Evolutionary conservation across 2,329 filamentous ascomycete species (phyloP).

Genomic region (Colletotrichum sublineola): DNA sequence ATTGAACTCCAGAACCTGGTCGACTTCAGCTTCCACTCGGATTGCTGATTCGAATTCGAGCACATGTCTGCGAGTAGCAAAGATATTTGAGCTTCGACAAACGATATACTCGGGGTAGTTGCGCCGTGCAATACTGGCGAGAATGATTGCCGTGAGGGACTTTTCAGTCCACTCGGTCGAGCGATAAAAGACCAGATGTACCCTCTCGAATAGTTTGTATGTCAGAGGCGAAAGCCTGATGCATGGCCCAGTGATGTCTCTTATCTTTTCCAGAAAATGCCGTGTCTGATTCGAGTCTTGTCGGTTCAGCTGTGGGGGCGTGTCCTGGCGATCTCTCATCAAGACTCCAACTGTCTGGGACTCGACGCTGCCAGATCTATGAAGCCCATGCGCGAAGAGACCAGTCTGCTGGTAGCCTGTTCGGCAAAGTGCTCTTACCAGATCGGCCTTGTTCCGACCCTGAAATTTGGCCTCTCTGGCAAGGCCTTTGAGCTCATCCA

Average conservation of each 20-base stretch:
- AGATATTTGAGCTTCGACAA: conserved; percentile 90
- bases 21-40: conserved; percentile 83
- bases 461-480: conserved; percentile 89
- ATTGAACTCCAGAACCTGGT: conserved; percentile 84
- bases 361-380: conserved; percentile 72
- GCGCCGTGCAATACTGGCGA: conserved; percentile 87
- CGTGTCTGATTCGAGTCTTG: conserved; percentile 73
- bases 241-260: conserved; percentile 83
- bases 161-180: conserved; percentile 98
- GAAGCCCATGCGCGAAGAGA: conserved; percentile 77
- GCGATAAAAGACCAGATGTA: conserved; percentile 95
- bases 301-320: conserved; percentile 47
- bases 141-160: conserved; percentile 92
- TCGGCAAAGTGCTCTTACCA: conserved; percentile 79
- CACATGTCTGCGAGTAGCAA: conserved; percentile 79
- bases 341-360: conserved; percentile 62
- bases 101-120: conserved; percentile 94
- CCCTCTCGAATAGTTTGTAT: conserved; percentile 89
- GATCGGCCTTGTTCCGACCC: conserved; percentile 88
- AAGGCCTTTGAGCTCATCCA: conserved; percentile 88
- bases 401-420: conserved; percentile 82
- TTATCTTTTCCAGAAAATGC: conserved; percentile 83
- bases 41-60: conserved; percentile 92
- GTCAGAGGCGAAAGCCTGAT: conserved; percentile 81
- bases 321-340: conserved; percentile 48